These are phyloP conservation scores for Diospyros lotus DNA, from an alignment of 148 eudicot genomes.

Conservation along the genomic window DNA sequence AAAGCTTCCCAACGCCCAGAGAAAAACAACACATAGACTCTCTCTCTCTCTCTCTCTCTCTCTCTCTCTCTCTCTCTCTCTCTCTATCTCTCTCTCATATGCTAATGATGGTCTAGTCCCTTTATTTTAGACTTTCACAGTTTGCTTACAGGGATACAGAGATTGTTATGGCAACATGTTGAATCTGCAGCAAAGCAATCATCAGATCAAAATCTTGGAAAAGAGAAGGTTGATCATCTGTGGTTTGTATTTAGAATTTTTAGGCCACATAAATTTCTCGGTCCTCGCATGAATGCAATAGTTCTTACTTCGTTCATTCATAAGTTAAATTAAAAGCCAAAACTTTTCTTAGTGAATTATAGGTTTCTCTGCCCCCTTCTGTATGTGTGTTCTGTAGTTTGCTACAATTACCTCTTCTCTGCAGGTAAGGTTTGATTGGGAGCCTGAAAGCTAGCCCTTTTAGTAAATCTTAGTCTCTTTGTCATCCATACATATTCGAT, in stretches of 20 bases:
- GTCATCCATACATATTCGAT: no score
- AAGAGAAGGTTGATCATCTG: neutral
- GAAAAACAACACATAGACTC: conserved; percentile 9
- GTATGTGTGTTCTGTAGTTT: neutral
- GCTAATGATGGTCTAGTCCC: neutral
- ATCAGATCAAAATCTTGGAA: neutral
- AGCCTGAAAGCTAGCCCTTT: neutral
- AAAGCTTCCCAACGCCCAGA: conserved; percentile 14
- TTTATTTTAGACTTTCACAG: neutral
- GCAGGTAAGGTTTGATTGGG: neutral
- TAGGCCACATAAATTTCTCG: no score
- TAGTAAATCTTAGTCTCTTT: neutral
- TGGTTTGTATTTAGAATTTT: conserved; percentile 7
- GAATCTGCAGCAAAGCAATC: conserved; percentile 5
- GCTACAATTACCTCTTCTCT: neutral
- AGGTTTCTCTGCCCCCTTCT: neutral
- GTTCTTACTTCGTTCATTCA: neutral
- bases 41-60: conserved; percentile 8
- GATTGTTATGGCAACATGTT: neutral
- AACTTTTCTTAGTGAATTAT: neutral
- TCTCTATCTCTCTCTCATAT: neutral
- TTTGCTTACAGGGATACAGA: neutral
- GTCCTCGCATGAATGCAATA: neutral
- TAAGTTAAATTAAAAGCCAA: neutral
- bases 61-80: conserved; percentile 8